Percentiles rank a stretch among this genome's conserved stretches.
These are phyloP conservation scores for Collariella sp. DNA, from an alignment of 495 filamentous ascomycete genomes.

Conservation along the genomic window DNA sequence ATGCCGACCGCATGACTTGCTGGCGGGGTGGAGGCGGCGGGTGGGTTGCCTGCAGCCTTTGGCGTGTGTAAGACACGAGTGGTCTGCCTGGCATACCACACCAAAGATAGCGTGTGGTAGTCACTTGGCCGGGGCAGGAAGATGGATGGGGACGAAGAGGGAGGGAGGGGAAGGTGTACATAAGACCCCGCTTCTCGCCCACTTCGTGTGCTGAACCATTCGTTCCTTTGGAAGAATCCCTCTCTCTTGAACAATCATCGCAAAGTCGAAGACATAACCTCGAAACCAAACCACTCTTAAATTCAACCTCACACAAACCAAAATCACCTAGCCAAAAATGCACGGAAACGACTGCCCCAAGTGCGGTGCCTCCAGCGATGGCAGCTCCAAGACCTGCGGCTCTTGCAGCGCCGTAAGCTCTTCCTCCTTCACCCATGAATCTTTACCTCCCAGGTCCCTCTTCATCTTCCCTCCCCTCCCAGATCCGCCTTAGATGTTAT, in stretches of 20 bases:
- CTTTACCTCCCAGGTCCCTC: no score
- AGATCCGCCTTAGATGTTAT: no score
- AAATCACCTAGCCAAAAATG: constrained; percentile 37
- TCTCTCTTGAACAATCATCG: not conserved
- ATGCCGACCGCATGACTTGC: constrained; percentile 3
- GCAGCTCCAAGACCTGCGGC: constrained; percentile 37
- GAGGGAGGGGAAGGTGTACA: not conserved
- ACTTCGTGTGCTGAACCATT: not conserved
- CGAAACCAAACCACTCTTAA: no score
- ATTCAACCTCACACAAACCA: no score
- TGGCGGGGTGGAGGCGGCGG: not conserved
- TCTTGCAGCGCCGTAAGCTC: constrained; percentile 42
- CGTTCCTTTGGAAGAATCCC: not conserved
- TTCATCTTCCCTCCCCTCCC: not conserved
- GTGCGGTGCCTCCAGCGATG: constrained; percentile 36
- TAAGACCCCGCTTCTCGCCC: constrained; percentile 11
- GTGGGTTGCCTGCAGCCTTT: not conserved
- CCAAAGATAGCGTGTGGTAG: not conserved
- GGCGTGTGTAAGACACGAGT: not conserved
- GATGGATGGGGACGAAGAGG: not conserved
- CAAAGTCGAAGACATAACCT: not conserved
- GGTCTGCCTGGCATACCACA: not conserved
- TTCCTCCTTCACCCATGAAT: no score
- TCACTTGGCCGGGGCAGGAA: not conserved
- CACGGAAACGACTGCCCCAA: constrained; percentile 42